Percentiles rank a stretch among this genome's conserved stretches.
Evolutionary conservation across 768 basidiomycete genomes (phyloP).

Genomic region (Fibroporia radiculosa): DNA sequence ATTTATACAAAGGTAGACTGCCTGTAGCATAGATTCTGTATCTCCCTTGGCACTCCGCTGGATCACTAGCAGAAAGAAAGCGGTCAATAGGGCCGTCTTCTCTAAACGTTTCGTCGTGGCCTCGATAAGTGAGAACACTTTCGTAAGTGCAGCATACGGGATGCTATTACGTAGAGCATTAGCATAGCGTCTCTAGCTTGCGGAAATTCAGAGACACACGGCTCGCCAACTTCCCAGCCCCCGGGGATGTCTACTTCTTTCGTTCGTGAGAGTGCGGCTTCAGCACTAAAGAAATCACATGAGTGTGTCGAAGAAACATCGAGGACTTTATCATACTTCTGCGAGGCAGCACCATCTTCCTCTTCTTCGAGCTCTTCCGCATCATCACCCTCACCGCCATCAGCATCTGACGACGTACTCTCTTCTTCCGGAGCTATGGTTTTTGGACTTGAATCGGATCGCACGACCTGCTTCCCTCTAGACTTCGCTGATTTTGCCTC

Average conservation of each 20-base stretch:
- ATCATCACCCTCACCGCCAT: conserved; percentile 25
- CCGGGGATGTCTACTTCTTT: conserved; percentile 70
- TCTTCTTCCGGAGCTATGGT: background rate
- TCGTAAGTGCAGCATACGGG: conserved; percentile 88
- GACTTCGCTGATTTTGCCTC: background rate
- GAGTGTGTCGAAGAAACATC: background rate
- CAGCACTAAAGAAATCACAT: conserved; percentile 39
- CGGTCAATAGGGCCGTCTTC: conserved; percentile 82
- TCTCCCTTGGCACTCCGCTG: conserved; percentile 75
- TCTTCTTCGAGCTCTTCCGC: conserved; percentile 30
- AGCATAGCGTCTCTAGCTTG: background rate
- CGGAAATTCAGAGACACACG: conserved; percentile 43
- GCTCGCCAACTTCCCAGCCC: conserved; percentile 78
- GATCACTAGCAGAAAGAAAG: conserved; percentile 86
- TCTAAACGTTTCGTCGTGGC: conserved; percentile 92
- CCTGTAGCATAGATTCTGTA: conserved; percentile 69
- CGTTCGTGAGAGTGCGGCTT: conserved; percentile 52
- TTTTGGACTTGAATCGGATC: background rate
- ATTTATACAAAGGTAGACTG: conserved; percentile 95
- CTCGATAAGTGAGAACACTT: conserved; percentile 85
- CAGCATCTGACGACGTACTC: conserved; percentile 4
- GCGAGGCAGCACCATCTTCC: conserved; percentile 49
- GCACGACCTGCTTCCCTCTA: background rate
- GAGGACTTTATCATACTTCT: conserved; percentile 41
- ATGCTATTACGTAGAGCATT: conserved; percentile 41